Conservation (phyloP, 768 basidiomycete genomes). For the Panellus pusillus region DNA sequence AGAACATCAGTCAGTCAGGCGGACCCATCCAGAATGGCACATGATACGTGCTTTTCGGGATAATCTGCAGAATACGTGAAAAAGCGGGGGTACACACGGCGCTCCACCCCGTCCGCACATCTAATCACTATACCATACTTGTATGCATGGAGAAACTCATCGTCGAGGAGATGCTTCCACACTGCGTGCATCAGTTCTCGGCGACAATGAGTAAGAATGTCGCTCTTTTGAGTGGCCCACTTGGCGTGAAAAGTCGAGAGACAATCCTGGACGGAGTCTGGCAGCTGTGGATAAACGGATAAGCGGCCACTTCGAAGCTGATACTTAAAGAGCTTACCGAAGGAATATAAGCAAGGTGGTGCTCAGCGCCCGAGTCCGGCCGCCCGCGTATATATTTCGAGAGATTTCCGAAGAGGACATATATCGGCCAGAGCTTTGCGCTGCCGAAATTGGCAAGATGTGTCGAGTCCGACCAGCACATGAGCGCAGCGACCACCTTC, state of each 20-base stretch:
- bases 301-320: no score
- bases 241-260: constrained; percentile 13
- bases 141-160: constrained; percentile 26
- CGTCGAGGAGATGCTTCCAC: constrained; percentile 27
- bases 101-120: constrained; percentile 24
- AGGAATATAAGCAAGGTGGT: constrained; percentile 37
- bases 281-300: constrained; percentile 22
- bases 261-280: constrained; percentile 27
- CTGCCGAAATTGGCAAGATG: constrained; percentile 32
- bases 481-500: constrained; percentile 25
- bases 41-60: constrained; percentile 29
- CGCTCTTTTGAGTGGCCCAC: constrained; percentile 12
- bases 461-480: constrained; percentile 33
- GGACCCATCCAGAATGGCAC: no score
- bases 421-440: constrained; percentile 35
- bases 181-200: constrained; percentile 29
- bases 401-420: constrained; percentile 33
- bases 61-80: constrained; percentile 29
- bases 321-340: no score
- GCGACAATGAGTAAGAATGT: constrained; percentile 28
- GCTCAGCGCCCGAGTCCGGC: constrained; percentile 19
- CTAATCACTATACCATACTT: constrained; percentile 26
- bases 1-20: no score
- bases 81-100: constrained; percentile 25
- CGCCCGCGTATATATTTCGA: constrained; percentile 34